A percentile compares a stretch with the other conserved stretches of the same genome.
Evolutionary conservation across 371 early-diverging fungal species (phyloP).

Genomic region (Zopfochytrium polystomum): DNA sequence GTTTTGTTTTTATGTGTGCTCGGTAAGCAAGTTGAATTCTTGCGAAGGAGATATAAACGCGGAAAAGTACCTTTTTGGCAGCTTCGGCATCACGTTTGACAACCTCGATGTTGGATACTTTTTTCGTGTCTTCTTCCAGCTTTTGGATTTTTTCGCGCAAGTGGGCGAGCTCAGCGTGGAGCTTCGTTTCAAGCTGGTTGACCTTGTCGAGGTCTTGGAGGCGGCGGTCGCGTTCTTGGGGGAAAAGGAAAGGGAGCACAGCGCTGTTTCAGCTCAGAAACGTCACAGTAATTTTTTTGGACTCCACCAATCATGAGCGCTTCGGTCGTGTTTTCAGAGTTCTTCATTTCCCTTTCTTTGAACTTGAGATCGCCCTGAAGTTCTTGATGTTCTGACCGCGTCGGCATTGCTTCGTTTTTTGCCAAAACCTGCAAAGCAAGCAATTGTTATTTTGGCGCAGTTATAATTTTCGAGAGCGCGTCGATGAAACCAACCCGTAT

Average conservation of each 20-base stretch:
- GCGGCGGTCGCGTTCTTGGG: conserved; percentile 47
- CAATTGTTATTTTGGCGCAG: not conserved
- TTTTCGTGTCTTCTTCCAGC: conserved; percentile 28
- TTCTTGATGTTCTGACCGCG: conserved; percentile 39
- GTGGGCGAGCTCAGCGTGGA: conserved; percentile 42
- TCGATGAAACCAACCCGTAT: conserved; percentile 32
- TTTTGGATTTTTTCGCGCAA: conserved; percentile 30
- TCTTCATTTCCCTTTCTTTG: conserved; percentile 55
- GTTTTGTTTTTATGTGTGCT: not conserved
- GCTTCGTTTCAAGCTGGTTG: conserved; percentile 49
- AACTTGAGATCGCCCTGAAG: conserved; percentile 49
- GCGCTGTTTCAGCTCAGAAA: not conserved
- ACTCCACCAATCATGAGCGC: conserved; percentile 41
- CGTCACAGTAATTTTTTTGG: not conserved
- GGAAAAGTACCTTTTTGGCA: conserved; percentile 28
- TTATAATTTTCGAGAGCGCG: not conserved
- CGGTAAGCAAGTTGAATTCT: no score
- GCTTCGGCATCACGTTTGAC: conserved; percentile 39
- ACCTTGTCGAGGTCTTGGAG: conserved; percentile 52
- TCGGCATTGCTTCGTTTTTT: conserved; percentile 30
- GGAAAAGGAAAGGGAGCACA: not conserved
- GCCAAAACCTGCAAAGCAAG: conserved; percentile 17
- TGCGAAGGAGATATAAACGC: not conserved
- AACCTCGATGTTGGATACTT: conserved; percentile 42
- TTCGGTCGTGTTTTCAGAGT: conserved; percentile 49